These are phyloP conservation scores for Chrysanthemum seticuspe DNA, from an alignment of 129 eudicot species.

Conservation along the genomic window DNA sequence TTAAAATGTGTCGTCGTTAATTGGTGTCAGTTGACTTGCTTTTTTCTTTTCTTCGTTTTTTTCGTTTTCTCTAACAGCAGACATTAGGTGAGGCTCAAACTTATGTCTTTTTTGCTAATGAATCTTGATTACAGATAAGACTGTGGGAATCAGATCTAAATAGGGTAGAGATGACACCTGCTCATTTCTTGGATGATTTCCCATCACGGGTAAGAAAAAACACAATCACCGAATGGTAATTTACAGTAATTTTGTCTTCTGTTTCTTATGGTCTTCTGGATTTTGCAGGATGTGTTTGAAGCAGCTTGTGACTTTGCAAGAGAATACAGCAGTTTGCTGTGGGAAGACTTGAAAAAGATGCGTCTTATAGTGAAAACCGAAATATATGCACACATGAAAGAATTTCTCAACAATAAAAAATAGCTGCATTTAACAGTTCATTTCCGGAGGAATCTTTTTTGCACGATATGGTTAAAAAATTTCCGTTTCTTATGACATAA, in stretches of 20 bases:
- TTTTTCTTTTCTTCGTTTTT: too few relatives aligned
- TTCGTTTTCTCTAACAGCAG: too few relatives aligned
- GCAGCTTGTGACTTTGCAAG: conserved; percentile 89
- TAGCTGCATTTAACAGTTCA: conserved; percentile 13
- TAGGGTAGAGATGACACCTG: conserved; percentile 72
- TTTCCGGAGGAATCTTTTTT: not conserved
- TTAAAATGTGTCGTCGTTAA: not conserved
- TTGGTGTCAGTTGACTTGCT: not conserved
- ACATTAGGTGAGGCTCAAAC: too few relatives aligned
- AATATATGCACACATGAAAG: conserved; percentile 53
- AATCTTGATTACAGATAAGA: conserved; percentile 43
- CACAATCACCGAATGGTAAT: not conserved
- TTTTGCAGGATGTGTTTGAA: conserved; percentile 69
- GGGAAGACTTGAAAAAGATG: conserved; percentile 74
- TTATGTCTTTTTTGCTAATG: not conserved
- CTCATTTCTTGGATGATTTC: conserved; percentile 71
- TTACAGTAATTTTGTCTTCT: not conserved
- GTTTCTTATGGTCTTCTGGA: not conserved
- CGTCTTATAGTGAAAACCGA: conserved; percentile 67
- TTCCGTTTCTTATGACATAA: not conserved
- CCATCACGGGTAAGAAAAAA: conserved; percentile 60
- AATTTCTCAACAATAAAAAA: conserved; percentile 53
- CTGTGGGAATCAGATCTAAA: conserved; percentile 94
- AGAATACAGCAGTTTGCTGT: conserved; percentile 62
- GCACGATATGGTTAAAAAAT: not conserved